A percentile compares a stretch with the other conserved stretches of the same genome.
Conservation (phyloP, 352 stramenopile species). For the Pythium biforme region DNA sequence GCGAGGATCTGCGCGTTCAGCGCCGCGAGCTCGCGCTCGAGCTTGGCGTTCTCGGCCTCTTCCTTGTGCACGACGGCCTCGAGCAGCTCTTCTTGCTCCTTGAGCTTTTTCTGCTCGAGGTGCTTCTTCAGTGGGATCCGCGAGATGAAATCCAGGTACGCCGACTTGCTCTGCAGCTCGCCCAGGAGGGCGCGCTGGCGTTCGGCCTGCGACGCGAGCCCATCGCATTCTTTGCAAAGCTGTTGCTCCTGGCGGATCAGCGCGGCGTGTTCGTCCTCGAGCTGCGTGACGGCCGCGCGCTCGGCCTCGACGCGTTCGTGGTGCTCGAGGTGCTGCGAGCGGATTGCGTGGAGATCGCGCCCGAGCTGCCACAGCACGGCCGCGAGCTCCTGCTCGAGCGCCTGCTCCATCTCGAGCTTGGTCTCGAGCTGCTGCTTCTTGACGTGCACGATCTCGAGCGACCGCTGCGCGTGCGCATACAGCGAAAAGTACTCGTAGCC, state of each 20-base stretch:
- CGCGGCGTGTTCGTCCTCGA: constrained; percentile 52
- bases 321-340: constrained; percentile 34
- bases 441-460: constrained; percentile 6
- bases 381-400: constrained; percentile 40
- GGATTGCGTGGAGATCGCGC: constrained; percentile 35
- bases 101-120: constrained; percentile 59
- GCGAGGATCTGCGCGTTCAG: constrained; percentile 35
- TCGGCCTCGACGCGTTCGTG: constrained; percentile 45
- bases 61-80: constrained; percentile 29
- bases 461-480: constrained; percentile 20
- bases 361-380: constrained; percentile 35
- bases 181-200: constrained; percentile 37
- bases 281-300: constrained; percentile 30
- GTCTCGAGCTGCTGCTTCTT: constrained; percentile 28
- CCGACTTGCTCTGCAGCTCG: constrained; percentile 48
- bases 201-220: constrained; percentile 37
- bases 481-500: constrained; percentile 34
- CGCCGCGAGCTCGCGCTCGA: constrained; percentile 42
- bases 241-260: constrained; percentile 45
- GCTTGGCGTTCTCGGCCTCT: constrained; percentile 37
- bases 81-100: constrained; percentile 45
- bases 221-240: constrained; percentile 43
- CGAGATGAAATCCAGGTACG: constrained; percentile 61
- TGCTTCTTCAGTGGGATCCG: constrained; percentile 53
- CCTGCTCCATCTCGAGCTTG: constrained; percentile 47